phyloP scores from a whole-genome alignment of 768 basidiomycete genomes.

The Suillus ampliporus region DNA sequence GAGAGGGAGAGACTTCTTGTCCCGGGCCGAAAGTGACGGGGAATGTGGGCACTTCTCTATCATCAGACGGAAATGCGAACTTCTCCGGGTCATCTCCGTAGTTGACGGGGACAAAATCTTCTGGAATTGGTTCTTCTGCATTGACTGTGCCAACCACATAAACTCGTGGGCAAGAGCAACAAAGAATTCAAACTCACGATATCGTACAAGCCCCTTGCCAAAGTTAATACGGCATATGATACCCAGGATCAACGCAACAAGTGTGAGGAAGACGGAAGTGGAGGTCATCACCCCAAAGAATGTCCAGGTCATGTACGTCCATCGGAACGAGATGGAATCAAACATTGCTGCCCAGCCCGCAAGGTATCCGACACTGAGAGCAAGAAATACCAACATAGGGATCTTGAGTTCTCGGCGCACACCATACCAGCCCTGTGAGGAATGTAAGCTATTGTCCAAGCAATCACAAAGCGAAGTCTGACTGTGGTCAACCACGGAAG shows the following conservation, averaged over 20 bases:
- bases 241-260: slow-evolving; percentile 63
- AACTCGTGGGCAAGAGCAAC: slow-evolving; percentile 8
- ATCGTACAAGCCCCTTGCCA: slow-evolving; percentile 71
- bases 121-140: slow-evolving; percentile 53
- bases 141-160: slow-evolving; percentile 48
- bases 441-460: slow-evolving; percentile 6
- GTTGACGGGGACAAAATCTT: slow-evolving; percentile 43
- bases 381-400: slow-evolving; percentile 67
- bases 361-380: slow-evolving; percentile 63
- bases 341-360: slow-evolving; percentile 78
- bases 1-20: slow-evolving; percentile 40
- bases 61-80: slow-evolving; percentile 63
- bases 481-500: slow-evolving; percentile 74
- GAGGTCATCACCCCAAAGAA: slow-evolving; percentile 73
- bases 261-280: slow-evolving; percentile 61
- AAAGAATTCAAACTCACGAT: slow-evolving; percentile 52
- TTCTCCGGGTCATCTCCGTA: slow-evolving; percentile 53
- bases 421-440: slow-evolving; percentile 71
- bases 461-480: slow-evolving; percentile 21
- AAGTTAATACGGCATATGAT: slow-evolving; percentile 76
- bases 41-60: slow-evolving; percentile 60
- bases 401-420: slow-evolving; percentile 68
- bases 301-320: slow-evolving; percentile 74
- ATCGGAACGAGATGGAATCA: slow-evolving; percentile 71
- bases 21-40: slow-evolving; percentile 44